Evolutionary conservation across 2,329 filamentous ascomycete genomes (phyloP).

Genomic region (Epichloe festucae): DNA sequence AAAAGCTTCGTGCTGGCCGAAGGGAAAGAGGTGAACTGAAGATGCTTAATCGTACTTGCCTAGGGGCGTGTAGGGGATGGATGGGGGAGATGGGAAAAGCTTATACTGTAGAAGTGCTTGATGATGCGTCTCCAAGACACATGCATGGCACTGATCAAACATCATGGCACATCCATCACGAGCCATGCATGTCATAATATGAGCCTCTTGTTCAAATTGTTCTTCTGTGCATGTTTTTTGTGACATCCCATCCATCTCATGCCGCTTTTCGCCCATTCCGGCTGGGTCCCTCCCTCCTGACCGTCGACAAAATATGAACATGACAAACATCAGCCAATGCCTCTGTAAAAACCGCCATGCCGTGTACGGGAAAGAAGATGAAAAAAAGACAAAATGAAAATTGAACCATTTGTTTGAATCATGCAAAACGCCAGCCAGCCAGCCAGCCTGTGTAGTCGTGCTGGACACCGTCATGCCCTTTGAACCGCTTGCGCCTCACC

Average conservation of each 20-base stretch:
- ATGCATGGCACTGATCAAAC: no score
- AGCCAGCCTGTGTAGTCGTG: not conserved
- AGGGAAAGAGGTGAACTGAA: no score
- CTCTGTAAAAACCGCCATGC: conserved; percentile 5
- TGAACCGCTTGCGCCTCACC: conserved; percentile 1
- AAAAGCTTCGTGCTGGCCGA: no score
- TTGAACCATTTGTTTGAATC: not conserved
- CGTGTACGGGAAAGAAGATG: not conserved
- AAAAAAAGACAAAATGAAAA: not conserved
- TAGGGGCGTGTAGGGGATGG: no score
- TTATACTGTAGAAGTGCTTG: no score
- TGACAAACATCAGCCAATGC: conserved; percentile 1
- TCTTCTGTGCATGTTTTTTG: not conserved
- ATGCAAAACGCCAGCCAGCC: conserved; percentile 6
- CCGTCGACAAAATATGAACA: not conserved
- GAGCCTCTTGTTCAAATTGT: not conserved
- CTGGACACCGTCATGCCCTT: conserved; percentile 1
- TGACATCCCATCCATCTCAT: conserved; percentile 10
- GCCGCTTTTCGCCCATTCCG: not conserved
- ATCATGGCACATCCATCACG: no score
- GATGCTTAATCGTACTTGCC: no score
- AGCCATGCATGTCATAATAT: not conserved
- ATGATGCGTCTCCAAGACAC: no score
- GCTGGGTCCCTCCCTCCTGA: conserved; percentile 2
- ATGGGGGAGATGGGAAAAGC: no score